Base-by-base conservation (phyloP, 306 rosid species). In the Pyrus bretschneideri region DNA sequence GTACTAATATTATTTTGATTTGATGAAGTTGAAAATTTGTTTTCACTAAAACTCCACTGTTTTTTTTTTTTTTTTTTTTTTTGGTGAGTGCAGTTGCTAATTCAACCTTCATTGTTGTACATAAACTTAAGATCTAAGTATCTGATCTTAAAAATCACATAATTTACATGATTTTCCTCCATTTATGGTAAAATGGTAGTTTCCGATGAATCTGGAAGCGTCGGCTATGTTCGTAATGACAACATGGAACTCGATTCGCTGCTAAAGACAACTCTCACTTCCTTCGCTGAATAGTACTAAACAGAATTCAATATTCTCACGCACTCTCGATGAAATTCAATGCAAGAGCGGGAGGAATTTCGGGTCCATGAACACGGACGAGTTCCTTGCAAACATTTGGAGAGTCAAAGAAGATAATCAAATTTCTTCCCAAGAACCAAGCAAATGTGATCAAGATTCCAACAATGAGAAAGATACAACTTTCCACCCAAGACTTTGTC, bases 321-420 rank as follows among this genome's bases (percentile, higher is more conserved):
- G 85, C 0, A 83, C 88, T 31, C 69, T 92, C 17, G 93, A 88
- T 33, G 91, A 92, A 74, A 84, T 88, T 73, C 85, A 86, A 74
- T 63, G 76, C 87, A 87, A 81, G 76, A 85, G 86, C 62, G 85
- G 91, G 7, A 88, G 75, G 85, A 78, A 67, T 54, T 84, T 85
- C 11, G 93, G 89, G 23, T 83, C 93, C 29, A 85, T 90, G 84
- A 90, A 73, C 89, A 90, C 87, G 91, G 96, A 92, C 70, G 92
- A 92, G 70, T 88, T 92, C 83, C 80, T 92, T 0, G 79, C 89
- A 70, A 90, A 85, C 81, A 81, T 92, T 60, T 90, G 89, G 93
- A 88, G 51, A 64, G 79, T 86, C 4, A 91, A 87, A 45, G 93
- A 87, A 51, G 88, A 80, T 0, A 76, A 69, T 74, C 84, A 88